Evolutionary conservation across 768 basidiomycete species (phyloP).

Genomic region (Arthromyces matolae): DNA sequence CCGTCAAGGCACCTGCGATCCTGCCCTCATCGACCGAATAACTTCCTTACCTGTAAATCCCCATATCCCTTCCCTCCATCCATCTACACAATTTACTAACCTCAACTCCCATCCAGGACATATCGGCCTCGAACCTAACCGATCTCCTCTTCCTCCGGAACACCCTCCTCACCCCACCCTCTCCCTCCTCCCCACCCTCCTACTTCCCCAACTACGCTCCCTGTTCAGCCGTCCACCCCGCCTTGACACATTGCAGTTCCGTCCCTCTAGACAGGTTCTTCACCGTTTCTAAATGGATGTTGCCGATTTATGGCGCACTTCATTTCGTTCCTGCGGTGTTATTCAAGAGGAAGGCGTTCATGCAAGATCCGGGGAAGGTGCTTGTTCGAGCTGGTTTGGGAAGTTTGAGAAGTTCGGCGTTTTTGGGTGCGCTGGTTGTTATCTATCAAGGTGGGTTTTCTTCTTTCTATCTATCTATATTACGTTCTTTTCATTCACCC

Average conservation of each 20-base stretch:
- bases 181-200: conserved; percentile 13
- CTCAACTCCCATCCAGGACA: conserved; percentile 35
- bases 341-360: conserved; percentile 70
- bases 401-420: conserved; percentile 80
- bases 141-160: conserved; percentile 43
- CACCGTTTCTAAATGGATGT: conserved; percentile 79
- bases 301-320: conserved; percentile 82
- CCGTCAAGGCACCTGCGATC: conserved; percentile 51
- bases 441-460: conserved; percentile 71
- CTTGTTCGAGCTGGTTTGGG: conserved; percentile 63
- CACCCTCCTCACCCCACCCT: conserved; percentile 30
- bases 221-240: conserved; percentile 80
- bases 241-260: conserved; percentile 50
- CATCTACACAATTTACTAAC: background rate
- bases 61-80: background rate
- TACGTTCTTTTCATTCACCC: background rate
- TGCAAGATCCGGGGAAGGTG: conserved; percentile 62
- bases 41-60: conserved; percentile 41
- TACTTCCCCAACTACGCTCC: conserved; percentile 55
- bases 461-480: background rate
- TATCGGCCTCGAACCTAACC: conserved; percentile 47
- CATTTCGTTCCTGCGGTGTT: conserved; percentile 86
- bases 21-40: conserved; percentile 54
- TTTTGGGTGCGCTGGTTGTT: conserved; percentile 78
- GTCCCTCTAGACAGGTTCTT: conserved; percentile 72